A percentile compares a stretch with the other conserved stretches of the same genome.
phyloP scores from a whole-genome alignment of 1,139 yeast species.

The Candida tunisiensis region DNA sequence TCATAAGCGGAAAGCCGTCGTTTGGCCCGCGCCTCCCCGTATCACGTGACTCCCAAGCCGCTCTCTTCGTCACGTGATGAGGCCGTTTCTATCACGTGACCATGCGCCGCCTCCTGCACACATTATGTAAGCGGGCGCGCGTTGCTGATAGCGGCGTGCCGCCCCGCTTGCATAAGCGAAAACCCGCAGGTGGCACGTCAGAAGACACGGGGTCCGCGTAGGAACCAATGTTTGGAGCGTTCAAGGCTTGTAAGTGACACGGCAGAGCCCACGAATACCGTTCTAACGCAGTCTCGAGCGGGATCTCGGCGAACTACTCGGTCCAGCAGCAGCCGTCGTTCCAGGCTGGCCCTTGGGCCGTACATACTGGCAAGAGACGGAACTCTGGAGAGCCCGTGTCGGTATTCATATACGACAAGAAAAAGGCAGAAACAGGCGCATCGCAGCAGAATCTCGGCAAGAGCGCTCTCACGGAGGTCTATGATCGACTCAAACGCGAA shows the following conservation, averaged over 20 bases:
- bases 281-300: slow-evolving; percentile 13
- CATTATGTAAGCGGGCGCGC: no score
- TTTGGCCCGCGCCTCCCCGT: no score
- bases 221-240: no score
- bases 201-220: no score
- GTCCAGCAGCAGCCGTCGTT: slow-evolving; percentile 64
- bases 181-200: no score
- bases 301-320: slow-evolving; percentile 58
- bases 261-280: neutral
- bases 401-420: slow-evolving; percentile 79
- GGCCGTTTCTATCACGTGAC: no score
- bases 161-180: no score
- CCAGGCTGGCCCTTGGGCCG: slow-evolving; percentile 68
- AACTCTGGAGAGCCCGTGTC: slow-evolving; percentile 36
- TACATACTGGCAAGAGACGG: slow-evolving; percentile 67
- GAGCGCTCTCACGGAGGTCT: slow-evolving; percentile 15
- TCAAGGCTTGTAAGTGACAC: slow-evolving; percentile 11
- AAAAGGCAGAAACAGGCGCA: slow-evolving; percentile 45
- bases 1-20: no score
- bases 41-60: no score
- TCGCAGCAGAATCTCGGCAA: slow-evolving; percentile 20
- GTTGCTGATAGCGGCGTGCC: no score
- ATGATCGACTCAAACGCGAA: slow-evolving; percentile 33
- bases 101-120: no score
- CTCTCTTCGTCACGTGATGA: no score